phyloP scores from a whole-genome alignment of 768 basidiomycete genomes.

The Pleurotus djamor region DNA sequence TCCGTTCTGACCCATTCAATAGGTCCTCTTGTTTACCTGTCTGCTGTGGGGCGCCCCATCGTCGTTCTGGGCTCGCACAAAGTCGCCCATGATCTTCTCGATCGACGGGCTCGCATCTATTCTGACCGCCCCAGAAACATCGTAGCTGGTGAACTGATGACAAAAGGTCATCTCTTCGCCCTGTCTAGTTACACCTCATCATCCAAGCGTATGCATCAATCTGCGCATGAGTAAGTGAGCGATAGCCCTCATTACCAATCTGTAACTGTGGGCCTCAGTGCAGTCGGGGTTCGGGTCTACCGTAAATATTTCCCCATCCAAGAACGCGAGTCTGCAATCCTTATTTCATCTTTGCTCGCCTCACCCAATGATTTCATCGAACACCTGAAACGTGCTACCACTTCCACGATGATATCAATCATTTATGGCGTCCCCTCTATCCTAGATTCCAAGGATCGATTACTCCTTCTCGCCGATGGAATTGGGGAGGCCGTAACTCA shows the following conservation, averaged over 20 bases:
- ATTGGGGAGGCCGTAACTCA: constrained; percentile 18
- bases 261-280: background rate
- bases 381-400: background rate
- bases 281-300: constrained; percentile 1
- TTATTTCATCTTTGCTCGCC: background rate
- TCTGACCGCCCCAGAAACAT: constrained; percentile 17
- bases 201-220: constrained; percentile 25
- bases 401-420: background rate
- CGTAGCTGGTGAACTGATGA: constrained; percentile 9
- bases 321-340: constrained; percentile 6
- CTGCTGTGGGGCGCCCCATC: constrained; percentile 2
- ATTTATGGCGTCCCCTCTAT: background rate
- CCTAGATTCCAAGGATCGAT: background rate
- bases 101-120: constrained; percentile 19
- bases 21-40: constrained; percentile 9
- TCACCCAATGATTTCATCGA: background rate
- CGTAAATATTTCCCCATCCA: constrained; percentile 3
- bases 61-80: constrained; percentile 6
- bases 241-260: background rate
- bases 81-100: constrained; percentile 7
- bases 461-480: background rate
- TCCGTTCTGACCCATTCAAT: background rate
- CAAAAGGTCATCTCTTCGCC: background rate
- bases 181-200: background rate
- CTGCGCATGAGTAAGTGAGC: constrained; percentile 18